Evolutionary conservation across 495 filamentous ascomycete species (phyloP).

Genomic region (Neurospora sp.): DNA sequence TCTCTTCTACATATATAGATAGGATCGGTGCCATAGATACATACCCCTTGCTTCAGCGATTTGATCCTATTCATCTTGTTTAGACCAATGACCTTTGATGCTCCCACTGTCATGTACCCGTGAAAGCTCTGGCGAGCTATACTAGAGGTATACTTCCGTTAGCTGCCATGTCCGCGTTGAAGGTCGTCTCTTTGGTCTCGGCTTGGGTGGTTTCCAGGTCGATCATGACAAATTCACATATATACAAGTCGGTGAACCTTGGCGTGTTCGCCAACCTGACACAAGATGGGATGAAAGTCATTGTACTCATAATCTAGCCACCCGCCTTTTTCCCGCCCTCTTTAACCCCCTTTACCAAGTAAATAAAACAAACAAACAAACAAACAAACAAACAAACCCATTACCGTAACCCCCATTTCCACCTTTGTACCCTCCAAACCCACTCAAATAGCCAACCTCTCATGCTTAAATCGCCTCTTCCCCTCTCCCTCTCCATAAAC

Average conservation of each 20-base stretch:
- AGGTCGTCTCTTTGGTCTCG: background rate
- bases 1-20: background rate
- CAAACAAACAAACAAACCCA: too few relatives aligned
- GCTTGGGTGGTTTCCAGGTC: background rate
- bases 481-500: slow-evolving; percentile 63
- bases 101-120: background rate
- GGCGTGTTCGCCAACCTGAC: too few relatives aligned
- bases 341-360: background rate
- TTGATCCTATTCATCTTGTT: background rate
- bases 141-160: background rate
- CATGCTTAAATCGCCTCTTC: slow-evolving; percentile 61
- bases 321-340: background rate
- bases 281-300: background rate
- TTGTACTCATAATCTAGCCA: background rate
- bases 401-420: background rate
- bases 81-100: background rate
- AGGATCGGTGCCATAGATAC: background rate
- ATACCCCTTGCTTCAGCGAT: background rate
- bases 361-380: background rate
- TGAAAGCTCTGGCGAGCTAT: background rate
- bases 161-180: background rate
- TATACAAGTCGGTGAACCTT: too few relatives aligned
- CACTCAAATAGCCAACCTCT: slow-evolving; percentile 37
- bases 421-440: too few relatives aligned
- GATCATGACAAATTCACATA: background rate